A percentile compares a stretch with the other conserved stretches of the same genome.
phyloP scores from a whole-genome alignment of 352 stramenopile species.

The Phytopythium montanum region DNA sequence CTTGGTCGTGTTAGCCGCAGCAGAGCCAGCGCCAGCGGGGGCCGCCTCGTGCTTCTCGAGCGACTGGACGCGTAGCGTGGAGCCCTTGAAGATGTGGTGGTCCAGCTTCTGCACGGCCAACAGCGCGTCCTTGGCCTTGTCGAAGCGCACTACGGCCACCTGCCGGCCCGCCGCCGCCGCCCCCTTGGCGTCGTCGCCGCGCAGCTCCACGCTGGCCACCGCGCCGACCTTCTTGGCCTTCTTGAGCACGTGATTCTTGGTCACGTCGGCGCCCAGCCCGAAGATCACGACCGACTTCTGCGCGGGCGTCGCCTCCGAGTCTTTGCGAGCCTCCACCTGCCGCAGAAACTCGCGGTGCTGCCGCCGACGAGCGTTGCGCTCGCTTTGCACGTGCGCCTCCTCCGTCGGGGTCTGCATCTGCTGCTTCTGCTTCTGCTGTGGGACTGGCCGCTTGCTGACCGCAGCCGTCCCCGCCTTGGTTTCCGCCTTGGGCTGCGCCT shows the following conservation, averaged over 20 bases:
- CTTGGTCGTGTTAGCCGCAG: constrained; percentile 28
- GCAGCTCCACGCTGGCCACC: constrained; percentile 52
- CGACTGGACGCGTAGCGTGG: constrained; percentile 52
- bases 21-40: constrained; percentile 9
- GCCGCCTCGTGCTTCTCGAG: constrained; percentile 22
- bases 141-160: constrained; percentile 66
- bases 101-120: constrained; percentile 71
- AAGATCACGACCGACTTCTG: constrained; percentile 79
- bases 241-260: constrained; percentile 77
- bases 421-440: constrained; percentile 9
- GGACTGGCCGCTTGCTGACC: constrained; percentile 5
- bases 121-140: constrained; percentile 44
- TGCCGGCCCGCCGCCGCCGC: constrained; percentile 31
- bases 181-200: constrained; percentile 31
- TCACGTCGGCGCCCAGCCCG: constrained; percentile 60
- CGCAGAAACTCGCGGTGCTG: constrained; percentile 76
- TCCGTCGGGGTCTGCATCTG: constrained; percentile 13
- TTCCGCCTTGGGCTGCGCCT: not conserved
- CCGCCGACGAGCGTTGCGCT: constrained; percentile 73
- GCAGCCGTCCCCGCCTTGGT: constrained; percentile 1
- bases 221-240: constrained; percentile 72
- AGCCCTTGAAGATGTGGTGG: constrained; percentile 80
- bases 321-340: constrained; percentile 62
- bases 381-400: constrained; percentile 53
- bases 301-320: constrained; percentile 37